phyloP scores from a whole-genome alignment of 345 rosid genomes.

The Chamaenerion angustifolium region DNA sequence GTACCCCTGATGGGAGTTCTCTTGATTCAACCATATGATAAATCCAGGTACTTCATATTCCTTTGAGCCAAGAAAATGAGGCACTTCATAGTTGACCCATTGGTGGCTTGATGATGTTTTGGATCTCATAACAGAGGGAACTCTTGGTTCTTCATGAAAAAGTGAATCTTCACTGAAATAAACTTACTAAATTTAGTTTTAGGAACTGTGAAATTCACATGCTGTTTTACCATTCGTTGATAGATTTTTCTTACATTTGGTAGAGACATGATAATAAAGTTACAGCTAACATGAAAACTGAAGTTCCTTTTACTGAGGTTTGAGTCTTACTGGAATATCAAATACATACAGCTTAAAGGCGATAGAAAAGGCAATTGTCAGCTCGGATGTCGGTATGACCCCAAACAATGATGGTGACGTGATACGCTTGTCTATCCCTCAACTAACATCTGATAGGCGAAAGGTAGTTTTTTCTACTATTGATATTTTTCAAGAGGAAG shows the following conservation, averaged over 20 bases:
- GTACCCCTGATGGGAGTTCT: constrained; percentile 84
- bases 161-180: too few relatives aligned
- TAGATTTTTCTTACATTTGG: too few relatives aligned
- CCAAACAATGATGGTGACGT: constrained; percentile 92
- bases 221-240: too few relatives aligned
- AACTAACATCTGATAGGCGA: constrained; percentile 77
- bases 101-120: constrained; percentile 3
- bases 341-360: constrained; percentile 44
- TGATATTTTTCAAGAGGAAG: not conserved
- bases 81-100: not conserved
- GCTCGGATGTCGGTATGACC: constrained; percentile 76
- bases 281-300: too few relatives aligned
- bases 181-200: too few relatives aligned
- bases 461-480: constrained; percentile 38
- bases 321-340: constrained; percentile 6
- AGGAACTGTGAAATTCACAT: too few relatives aligned
- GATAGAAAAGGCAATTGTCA: constrained; percentile 88
- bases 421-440: constrained; percentile 74
- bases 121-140: not conserved
- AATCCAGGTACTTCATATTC: constrained; percentile 48
- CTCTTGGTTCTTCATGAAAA: not conserved
- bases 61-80: too few relatives aligned
- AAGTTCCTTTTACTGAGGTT: too few relatives aligned
- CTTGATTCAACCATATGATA: constrained; percentile 85
- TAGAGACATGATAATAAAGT: too few relatives aligned